Conservation (phyloP, 805 yeast genomes). For the Kodamaea kaohsiungensis region DNA sequence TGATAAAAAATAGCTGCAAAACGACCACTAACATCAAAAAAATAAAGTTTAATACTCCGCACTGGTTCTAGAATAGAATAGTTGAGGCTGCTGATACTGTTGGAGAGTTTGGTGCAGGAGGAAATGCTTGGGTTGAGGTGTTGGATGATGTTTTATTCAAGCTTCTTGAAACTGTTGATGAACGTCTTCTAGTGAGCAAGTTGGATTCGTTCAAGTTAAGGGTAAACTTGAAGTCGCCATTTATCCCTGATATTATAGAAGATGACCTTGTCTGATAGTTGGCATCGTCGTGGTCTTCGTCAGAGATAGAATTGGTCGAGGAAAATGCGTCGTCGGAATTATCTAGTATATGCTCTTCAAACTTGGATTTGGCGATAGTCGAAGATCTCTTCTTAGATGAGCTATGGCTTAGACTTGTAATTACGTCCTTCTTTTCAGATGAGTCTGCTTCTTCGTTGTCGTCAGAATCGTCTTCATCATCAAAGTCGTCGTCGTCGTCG, state of each 20-base stretch:
- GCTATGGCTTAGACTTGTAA: conserved; percentile 12
- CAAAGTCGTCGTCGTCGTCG: conserved; percentile 16
- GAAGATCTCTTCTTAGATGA: conserved; percentile 7
- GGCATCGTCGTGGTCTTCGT: conserved; percentile 18
- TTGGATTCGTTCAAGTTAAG: conserved; percentile 66
- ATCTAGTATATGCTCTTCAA: conserved; percentile 4
- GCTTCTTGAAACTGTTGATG: conserved; percentile 22
- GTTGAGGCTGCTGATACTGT: conserved; percentile 1
- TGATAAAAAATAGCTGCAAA: neutral
- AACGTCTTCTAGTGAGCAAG: conserved; percentile 56
- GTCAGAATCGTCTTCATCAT: neutral
- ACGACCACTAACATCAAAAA: neutral
- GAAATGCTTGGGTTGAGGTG: conserved; percentile 5
- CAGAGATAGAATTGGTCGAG: conserved; percentile 12
- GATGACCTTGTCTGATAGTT: conserved; percentile 39
- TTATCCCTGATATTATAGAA: conserved; percentile 39
- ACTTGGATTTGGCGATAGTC: conserved; percentile 3
- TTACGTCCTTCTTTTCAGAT: conserved; percentile 16
- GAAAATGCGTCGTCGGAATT: conserved; percentile 12
- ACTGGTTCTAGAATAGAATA: conserved; percentile 5
- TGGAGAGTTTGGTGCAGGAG: conserved; percentile 1
- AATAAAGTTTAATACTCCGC: conserved; percentile 1
- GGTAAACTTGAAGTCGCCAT: conserved; percentile 51
- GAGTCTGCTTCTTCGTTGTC: conserved; percentile 4
- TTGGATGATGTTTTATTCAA: conserved; percentile 10